Evolutionary conservation across 2,329 filamentous ascomycete species (phyloP).

Genomic region (Alternaria novae-zelandiae): DNA sequence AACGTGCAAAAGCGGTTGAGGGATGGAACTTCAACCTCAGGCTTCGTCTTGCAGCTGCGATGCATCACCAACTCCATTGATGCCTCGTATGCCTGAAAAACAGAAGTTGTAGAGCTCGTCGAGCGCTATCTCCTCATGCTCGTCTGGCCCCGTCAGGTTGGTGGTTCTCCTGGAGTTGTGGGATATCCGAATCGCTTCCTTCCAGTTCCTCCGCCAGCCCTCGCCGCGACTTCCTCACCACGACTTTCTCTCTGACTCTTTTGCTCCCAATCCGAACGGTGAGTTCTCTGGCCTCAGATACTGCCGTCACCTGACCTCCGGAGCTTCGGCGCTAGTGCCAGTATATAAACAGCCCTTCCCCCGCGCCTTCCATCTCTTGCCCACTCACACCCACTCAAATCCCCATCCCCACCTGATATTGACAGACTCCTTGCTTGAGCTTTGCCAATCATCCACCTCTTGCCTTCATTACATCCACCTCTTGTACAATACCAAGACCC

Average conservation of each 20-base stretch:
- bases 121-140: slow-evolving; percentile 23
- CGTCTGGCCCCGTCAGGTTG: slow-evolving; percentile 1
- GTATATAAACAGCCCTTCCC: slow-evolving; percentile 18
- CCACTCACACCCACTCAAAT: neutral
- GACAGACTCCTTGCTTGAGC: slow-evolving; percentile 19
- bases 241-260: neutral
- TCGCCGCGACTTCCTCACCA: slow-evolving; percentile 6
- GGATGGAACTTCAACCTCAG: slow-evolving; percentile 20
- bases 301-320: slow-evolving; percentile 18
- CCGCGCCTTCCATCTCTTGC: slow-evolving; percentile 20
- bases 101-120: slow-evolving; percentile 27
- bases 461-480: slow-evolving; percentile 22
- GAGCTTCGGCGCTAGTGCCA: neutral
- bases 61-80: slow-evolving; percentile 22
- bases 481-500: neutral
- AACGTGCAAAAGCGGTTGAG: slow-evolving; percentile 11
- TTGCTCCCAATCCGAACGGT: slow-evolving; percentile 12
- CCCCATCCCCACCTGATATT: slow-evolving; percentile 13
- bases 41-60: slow-evolving; percentile 18
- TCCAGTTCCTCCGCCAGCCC: neutral
- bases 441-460: slow-evolving; percentile 21
- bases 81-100: neutral
- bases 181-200: neutral
- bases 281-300: slow-evolving; percentile 12
- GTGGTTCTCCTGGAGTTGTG: slow-evolving; percentile 4